Conservation (phyloP, 192 early-diverging fungal species). For the Rhizophagus clarus region DNA sequence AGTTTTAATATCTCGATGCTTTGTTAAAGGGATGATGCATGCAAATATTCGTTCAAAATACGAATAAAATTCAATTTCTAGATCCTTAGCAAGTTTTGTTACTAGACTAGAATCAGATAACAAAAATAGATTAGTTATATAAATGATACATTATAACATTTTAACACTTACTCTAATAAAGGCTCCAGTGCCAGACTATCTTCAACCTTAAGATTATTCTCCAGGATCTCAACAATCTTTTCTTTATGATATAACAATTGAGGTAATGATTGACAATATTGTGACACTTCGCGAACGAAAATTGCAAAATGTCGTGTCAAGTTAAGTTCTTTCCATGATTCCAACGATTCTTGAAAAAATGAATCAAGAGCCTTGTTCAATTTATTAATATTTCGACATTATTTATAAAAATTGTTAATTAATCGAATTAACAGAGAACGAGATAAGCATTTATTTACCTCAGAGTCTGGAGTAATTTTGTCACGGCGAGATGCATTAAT, state of each 20-base stretch:
- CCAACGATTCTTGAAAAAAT: slow-evolving; percentile 83
- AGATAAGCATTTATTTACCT: slow-evolving; percentile 36
- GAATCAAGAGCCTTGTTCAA: slow-evolving; percentile 58
- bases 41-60: slow-evolving; percentile 71
- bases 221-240: slow-evolving; percentile 64
- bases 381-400: slow-evolving; percentile 6
- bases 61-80: slow-evolving; percentile 89
- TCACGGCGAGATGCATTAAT: slow-evolving; percentile 69
- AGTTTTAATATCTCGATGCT: slow-evolving; percentile 66
- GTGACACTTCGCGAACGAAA: slow-evolving; percentile 68
- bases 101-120: slow-evolving; percentile 55
- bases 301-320: slow-evolving; percentile 77
- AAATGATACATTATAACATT: not conserved
- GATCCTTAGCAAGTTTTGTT: slow-evolving; percentile 83
- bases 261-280: slow-evolving; percentile 74
- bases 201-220: slow-evolving; percentile 63
- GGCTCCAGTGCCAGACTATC: slow-evolving; percentile 77
- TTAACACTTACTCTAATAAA: slow-evolving; percentile 71
- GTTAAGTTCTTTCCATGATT: slow-evolving; percentile 89
- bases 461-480: slow-evolving; percentile 53
- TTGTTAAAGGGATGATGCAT: slow-evolving; percentile 68
- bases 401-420: not conserved
- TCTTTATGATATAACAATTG: slow-evolving; percentile 91
- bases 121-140: not conserved
- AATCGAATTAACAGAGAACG: not conserved